Base-by-base conservation (phyloP, 257 asterid species). In the Linderniella brevidens region DNA sequence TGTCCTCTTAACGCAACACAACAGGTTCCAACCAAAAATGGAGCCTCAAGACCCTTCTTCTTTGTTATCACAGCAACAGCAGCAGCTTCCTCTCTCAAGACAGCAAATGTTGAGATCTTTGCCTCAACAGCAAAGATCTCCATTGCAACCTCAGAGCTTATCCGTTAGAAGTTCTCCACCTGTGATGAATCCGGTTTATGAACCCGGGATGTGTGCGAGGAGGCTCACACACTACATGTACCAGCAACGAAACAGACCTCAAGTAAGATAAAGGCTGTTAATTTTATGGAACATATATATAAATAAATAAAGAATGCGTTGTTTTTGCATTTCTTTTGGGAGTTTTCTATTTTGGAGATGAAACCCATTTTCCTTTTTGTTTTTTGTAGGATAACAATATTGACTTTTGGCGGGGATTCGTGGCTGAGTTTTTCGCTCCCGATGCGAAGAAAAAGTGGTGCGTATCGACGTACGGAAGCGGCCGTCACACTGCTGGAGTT, bases 361-460 rank as follows among this genome's bases (percentile, higher is more conserved):
- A n/a, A n/a, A n/a, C n/a, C n/a, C n/a, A n/a, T 20, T 51, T 46
- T 48, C 13, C 54, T 52, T n/a, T 37, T 53, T 37, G 3, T 25
- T 13, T 66, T 68, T 58, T 72, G 58, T 56, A 88, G 98, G 94
- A 88, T 62, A 88, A 88, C 62, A 80, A 59, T 53, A 88, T 88
- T 9, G 94, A 80, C 54, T 88, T 76, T 52, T 88, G 95, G 98
- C 70, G 94, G 60, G 80, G 76, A 61, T 88, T 84, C 70, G 97
- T 84, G 0, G 74, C 76, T 0, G 97, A 88, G 65, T 88, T 68
- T 59, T 88, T 80, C 63, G 82, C 88, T 8, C 93, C 98, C 32
- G 78, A 71, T 69, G 96, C 98, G 25, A 84, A 80, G 87, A 88
- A 88, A 58, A 88, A 81, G 58, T 88, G 96, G 98, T 88, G 98